Base-by-base conservation (phyloP, 495 filamentous ascomycete genomes). In the Evansstolkia leycettana region DNA sequence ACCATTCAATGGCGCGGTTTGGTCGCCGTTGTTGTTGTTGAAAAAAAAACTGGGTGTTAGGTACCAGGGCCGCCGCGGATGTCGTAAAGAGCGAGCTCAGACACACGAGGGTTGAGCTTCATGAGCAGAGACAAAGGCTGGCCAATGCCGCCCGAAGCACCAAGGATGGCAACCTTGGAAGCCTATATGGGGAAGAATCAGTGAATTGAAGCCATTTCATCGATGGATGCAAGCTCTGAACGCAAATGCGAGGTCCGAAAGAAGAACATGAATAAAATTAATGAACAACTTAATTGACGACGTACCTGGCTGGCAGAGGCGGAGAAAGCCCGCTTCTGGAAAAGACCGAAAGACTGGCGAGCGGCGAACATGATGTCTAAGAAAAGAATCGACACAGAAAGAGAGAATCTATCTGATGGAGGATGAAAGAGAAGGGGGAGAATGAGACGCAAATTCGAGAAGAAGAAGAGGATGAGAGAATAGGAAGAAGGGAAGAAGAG, bases 121-220 rank as follows among this genome's bases (percentile, higher is more conserved):
- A 98, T 72, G 50, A 98, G 80, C 36, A 98, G 80, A 34, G 90
- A 98, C 44, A 98, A 66, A 52, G 90, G 90, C 73, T 98, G 90
- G 55, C 90, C 90, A 66, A 98, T 98, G 59, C 90, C 90, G 66
- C 90, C 90, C 57, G 80, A 80, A 45, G 89, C 90, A 67, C 90
- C 90, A 51, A 96, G 80, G 37, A 98, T 87, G 50, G 86, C 77
- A 47, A 98, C 90, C 75, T 95, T 95, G 58, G 87, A 88, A 57
- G 84, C 76, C 90, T 98, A 60, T 31, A 46, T 13, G 32, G 43
- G 29, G 36, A 23, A 39, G 37, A 32, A 48, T 66, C 47, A 74
- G 65, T 49, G 36, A 37, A 40, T 36, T n/a, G 28, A 6, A 5
- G 14, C 11, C 4, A 29, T 15, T 29, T 29, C 5, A 29, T 12